A percentile compares a stretch with the other conserved stretches of the same genome.
Conservation (phyloP, 352 stramenopile species). For the Phytopythium mirpurense region DNA sequence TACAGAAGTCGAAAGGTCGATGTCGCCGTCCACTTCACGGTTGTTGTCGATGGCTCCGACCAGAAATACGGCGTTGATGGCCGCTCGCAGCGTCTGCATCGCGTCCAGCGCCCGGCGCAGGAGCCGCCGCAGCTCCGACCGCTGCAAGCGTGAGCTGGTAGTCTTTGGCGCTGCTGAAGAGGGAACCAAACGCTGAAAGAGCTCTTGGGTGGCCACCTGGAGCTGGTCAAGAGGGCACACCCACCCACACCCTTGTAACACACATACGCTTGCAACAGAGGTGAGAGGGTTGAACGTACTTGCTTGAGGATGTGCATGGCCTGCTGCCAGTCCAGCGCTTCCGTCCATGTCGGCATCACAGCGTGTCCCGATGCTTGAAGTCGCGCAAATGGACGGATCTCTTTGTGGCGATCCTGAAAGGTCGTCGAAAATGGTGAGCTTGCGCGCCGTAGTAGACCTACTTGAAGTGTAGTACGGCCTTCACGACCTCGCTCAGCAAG, state of each 20-base stretch:
- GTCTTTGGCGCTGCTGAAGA: too few species aligned
- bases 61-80: slow-evolving; percentile 3
- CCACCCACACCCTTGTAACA: not conserved
- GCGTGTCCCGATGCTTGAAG: too few species aligned
- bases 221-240: not conserved
- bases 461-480: too few species aligned
- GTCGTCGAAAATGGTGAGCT: too few species aligned
- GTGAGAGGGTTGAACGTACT: not conserved
- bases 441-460: too few species aligned
- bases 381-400: too few species aligned
- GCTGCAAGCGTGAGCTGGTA: not conserved
- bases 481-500: too few species aligned
- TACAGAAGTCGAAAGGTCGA: not conserved
- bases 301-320: slow-evolving; percentile 2
- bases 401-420: not conserved
- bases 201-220: not conserved
- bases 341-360: not conserved
- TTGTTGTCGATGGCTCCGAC: not conserved
- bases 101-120: not conserved
- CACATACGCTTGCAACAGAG: not conserved
- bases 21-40: not conserved
- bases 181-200: not conserved
- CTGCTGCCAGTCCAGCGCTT: not conserved
- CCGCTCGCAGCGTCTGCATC: slow-evolving; percentile 1
- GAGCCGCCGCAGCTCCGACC: not conserved